Base-by-base conservation (phyloP, 495 filamentous ascomycete genomes). In the Podospora bellae-mahoneyi region DNA sequence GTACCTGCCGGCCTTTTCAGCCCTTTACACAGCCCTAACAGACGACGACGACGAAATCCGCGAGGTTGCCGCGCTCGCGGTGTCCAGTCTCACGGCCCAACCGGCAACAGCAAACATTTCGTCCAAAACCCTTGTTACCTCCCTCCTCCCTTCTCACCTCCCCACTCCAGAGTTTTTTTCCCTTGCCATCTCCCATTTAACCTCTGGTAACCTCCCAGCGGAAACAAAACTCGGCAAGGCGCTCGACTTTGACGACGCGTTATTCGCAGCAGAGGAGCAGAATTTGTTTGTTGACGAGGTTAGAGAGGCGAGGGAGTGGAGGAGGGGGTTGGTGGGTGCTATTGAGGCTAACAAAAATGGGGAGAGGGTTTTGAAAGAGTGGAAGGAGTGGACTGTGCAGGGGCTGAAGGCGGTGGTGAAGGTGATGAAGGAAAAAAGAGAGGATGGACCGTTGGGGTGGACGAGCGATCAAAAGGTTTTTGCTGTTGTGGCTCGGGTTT, bases 1-100 rank as follows among this genome's bases (percentile, higher is more conserved):
- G 23, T 74, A 86, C 9, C 74, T 69, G 64, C 84, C 71, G 56
- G 86, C 64, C 78, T 82, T 82, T 48, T 69, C 79, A 1, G 79
- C 80, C 0, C 80, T 87, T n/a, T 86, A 84, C 72, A 77, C 79
- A 83, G 71, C 68, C 69, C 81, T 97, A 0, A 89, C 91, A 68
- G 95, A 97, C 76, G 95, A 99, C 71, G 95, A 97, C 71, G 91
- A 96, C 58, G 94, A 97, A 55, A 82, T 97, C 54, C 85, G 94
- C 4, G 85, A 89, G 15, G 74, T 86, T 0, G 90, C 87, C 9
- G 88, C 93, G 3, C 34, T 53, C 2, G 78, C 81, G 3, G 79
- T 83, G 0, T 48, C 39, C 39, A 10, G 13, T 16, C 15, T 48
- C 9, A 16, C 39, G 15, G 5, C 9, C 39, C 39, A 48, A 13